Conservation (phyloP, 2,329 filamentous ascomycete genomes). For the Teratosphaeria zuluensis region DNA sequence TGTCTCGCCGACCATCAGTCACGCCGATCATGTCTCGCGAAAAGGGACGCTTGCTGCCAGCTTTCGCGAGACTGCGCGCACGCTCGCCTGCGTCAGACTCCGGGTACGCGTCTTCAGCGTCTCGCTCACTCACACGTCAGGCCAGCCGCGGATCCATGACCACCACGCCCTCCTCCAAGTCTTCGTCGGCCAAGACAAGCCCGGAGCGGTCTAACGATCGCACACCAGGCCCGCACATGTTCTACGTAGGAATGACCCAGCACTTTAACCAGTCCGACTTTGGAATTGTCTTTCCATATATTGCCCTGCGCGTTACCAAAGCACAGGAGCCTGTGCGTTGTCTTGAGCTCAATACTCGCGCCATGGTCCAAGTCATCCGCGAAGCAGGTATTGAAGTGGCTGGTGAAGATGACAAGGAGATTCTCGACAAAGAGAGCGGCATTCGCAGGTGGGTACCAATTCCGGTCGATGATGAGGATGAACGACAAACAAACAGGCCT, state of each 20-base stretch:
- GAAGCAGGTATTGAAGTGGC: slow-evolving; percentile 33
- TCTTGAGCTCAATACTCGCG: slow-evolving; percentile 71
- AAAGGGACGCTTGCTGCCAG: slow-evolving; percentile 17
- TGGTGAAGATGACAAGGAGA: slow-evolving; percentile 30
- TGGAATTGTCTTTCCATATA: slow-evolving; percentile 68
- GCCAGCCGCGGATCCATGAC: slow-evolving; percentile 14
- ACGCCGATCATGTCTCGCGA: slow-evolving; percentile 18
- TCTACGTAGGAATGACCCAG: slow-evolving; percentile 63
- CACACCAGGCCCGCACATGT: slow-evolving; percentile 51
- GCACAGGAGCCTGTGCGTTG: slow-evolving; percentile 64
- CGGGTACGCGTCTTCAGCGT: slow-evolving; percentile 22
- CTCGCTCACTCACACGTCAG: slow-evolving; percentile 12
- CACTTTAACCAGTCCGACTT: slow-evolving; percentile 80
- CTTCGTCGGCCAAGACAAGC: slow-evolving; percentile 3
- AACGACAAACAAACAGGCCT: neutral
- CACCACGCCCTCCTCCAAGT: slow-evolving; percentile 14
- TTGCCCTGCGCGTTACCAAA: slow-evolving; percentile 41
- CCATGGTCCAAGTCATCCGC: slow-evolving; percentile 66
- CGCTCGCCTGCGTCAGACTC: slow-evolving; percentile 23
- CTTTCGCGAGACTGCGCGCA: slow-evolving; percentile 20
- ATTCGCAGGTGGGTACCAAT: slow-evolving; percentile 19
- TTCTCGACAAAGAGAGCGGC: slow-evolving; percentile 18
- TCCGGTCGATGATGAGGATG: slow-evolving; percentile 13
- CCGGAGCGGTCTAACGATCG: slow-evolving; percentile 2
- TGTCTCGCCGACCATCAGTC: slow-evolving; percentile 18